phyloP scores from a whole-genome alignment of 768 basidiomycete genomes.

The Candolleomyces efflorescens region DNA sequence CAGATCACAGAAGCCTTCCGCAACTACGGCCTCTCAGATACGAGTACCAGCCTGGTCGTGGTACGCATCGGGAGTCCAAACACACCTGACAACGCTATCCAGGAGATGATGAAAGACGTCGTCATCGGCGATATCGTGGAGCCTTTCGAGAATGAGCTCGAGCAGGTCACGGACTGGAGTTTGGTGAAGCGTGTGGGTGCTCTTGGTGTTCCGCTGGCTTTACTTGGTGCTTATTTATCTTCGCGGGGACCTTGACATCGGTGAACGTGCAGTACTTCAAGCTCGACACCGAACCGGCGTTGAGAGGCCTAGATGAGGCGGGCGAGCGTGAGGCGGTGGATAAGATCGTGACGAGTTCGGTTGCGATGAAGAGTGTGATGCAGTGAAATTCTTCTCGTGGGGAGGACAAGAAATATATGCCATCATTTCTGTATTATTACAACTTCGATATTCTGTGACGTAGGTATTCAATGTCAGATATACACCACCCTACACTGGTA shows the following conservation, averaged over 20 bases:
- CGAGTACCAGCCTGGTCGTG: constrained; percentile 61
- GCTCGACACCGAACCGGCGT: constrained; percentile 49
- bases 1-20: constrained; percentile 88
- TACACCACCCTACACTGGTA: not conserved
- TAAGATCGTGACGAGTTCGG: constrained; percentile 69
- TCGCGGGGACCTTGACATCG: too few species aligned
- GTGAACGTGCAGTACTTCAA: constrained; percentile 59
- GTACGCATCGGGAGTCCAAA: constrained; percentile 55
- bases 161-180: constrained; percentile 61
- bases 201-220: not conserved
- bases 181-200: constrained; percentile 65
- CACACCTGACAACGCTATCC: constrained; percentile 30
- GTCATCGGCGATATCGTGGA: constrained; percentile 52
- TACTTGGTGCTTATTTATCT: too few species aligned
- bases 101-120: constrained; percentile 49
- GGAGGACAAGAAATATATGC: not conserved
- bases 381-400: constrained; percentile 6
- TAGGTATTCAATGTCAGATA: not conserved
- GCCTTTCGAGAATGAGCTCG: constrained; percentile 37
- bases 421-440: not conserved
- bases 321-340: constrained; percentile 45
- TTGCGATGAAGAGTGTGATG: constrained; percentile 77
- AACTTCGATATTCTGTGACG: not conserved
- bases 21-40: constrained; percentile 78
- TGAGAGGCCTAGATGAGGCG: constrained; percentile 27